Evolutionary conservation across 176 grass and related monocot genomes (phyloP), one percentile per base, ranked within the genome.

Genomic region (Oryza australiensis): DNA sequence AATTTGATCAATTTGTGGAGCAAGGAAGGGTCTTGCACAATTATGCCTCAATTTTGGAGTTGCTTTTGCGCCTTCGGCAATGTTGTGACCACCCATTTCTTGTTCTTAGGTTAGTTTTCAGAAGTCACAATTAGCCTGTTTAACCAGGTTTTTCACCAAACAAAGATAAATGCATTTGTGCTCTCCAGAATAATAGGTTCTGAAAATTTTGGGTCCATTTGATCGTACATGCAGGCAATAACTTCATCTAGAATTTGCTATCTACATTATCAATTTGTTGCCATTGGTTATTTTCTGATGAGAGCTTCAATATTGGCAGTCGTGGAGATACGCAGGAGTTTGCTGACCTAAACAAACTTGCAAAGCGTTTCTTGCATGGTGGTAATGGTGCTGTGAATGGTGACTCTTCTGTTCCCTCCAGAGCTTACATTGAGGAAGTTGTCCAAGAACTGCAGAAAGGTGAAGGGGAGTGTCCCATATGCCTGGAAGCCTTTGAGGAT

Each of bases 41-140:
- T 73, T 98, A 98, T 84, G 95, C 95, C 86, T 94, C 95, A 75
- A 94, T 98, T 87, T 77, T 98, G 70, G 95, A 98, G 82, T 91
- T 98, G 70, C 95, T 98, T 89, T 90, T 98, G 75, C 86, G 95
- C 71, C 92, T 98, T 87, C 87, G 95, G 18, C 95, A 98, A 73
- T 98, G 95, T 89, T 98, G 95, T 75, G 95, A 98, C 83, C 95
- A 98, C 85, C 95, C 95, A 41, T 98, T 98, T 76, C 92, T 98
- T 83, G 92, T 98, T 77, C 74, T 98, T 90, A 98, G 95, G 95
- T 98, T 81, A 84, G 86, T 83, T 87, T 88, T 29, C 43, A 5
- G 45, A 71, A 83, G n/a, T 84, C 34, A 78, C 55, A 81, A 79
- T 13, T 74, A 33, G 16, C 29, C 33, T 72, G 43, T 14, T 62